Evolutionary conservation across 2,329 filamentous ascomycete species (phyloP).

Genomic region (Helicocarpus griseus): DNA sequence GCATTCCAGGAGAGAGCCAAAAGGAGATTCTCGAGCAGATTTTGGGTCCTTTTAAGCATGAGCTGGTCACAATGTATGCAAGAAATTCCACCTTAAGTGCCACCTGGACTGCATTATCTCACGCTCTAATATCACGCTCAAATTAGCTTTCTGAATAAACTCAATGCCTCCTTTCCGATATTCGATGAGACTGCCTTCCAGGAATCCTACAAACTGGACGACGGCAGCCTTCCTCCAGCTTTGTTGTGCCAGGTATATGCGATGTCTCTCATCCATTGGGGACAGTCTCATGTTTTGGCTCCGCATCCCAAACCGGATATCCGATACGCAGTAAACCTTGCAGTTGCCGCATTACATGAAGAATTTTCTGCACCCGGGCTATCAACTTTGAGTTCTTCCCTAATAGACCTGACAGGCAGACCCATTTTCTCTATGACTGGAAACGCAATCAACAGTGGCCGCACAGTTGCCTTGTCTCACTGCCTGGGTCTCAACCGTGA

Average conservation of each 20-base stretch:
- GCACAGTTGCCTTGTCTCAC: conserved; percentile 45
- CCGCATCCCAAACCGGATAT: conserved; percentile 45
- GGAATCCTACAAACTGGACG: conserved; percentile 37
- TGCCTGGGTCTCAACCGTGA: conserved; percentile 48
- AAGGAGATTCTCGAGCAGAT: conserved; percentile 50
- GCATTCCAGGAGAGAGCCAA: conserved; percentile 39
- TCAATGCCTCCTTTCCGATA: conserved; percentile 53
- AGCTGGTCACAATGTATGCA: conserved; percentile 45
- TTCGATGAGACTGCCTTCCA: conserved; percentile 48
- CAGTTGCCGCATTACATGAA: conserved; percentile 51
- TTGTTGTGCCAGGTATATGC: conserved; percentile 50
- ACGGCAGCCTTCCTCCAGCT: conserved; percentile 44
- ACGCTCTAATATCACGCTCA: neutral
- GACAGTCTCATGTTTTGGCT: conserved; percentile 35
- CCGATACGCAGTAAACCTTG: conserved; percentile 54
- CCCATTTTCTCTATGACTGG: conserved; percentile 52
- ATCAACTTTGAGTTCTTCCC: conserved; percentile 47
- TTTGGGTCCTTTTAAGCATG: conserved; percentile 44
- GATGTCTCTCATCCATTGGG: conserved; percentile 50
- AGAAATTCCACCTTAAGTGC: conserved; percentile 16
- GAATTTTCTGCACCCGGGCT: conserved; percentile 50
- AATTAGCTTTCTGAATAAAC: conserved; percentile 45
- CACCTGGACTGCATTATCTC: neutral
- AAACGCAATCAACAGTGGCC: conserved; percentile 45
- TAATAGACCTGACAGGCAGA: conserved; percentile 51